phyloP scores from a whole-genome alignment of 495 filamentous ascomycete species.

The Penicillium salamii region DNA sequence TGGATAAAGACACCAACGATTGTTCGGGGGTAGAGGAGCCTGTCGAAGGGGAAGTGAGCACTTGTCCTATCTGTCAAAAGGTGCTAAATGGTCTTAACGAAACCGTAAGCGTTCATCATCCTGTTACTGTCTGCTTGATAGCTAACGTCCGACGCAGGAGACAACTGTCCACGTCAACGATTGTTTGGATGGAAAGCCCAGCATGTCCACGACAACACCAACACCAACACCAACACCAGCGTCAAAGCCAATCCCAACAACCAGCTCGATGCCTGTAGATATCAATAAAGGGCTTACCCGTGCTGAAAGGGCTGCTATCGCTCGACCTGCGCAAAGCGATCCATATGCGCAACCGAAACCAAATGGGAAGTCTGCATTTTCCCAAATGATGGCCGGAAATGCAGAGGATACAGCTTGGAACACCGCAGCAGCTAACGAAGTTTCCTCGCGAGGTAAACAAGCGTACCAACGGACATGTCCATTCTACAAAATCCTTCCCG shows the following conservation, averaged over 20 bases:
- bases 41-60: slow-evolving; percentile 31
- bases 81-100: slow-evolving; percentile 58
- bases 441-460: slow-evolving; percentile 78
- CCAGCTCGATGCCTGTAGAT: not conserved
- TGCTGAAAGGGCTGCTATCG: slow-evolving; percentile 64
- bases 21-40: slow-evolving; percentile 36
- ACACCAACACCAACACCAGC: slow-evolving; percentile 34
- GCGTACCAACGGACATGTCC: slow-evolving; percentile 88
- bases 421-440: slow-evolving; percentile 74
- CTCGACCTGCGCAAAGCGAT: slow-evolving; percentile 72
- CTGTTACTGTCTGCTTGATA: not conserved
- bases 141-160: slow-evolving; percentile 38
- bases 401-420: slow-evolving; percentile 91
- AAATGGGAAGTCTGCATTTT: slow-evolving; percentile 65
- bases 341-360: slow-evolving; percentile 57
- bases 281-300: slow-evolving; percentile 40
- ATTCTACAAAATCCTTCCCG: slow-evolving; percentile 97
- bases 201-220: slow-evolving; percentile 32
- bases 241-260: slow-evolving; percentile 9
- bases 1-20: slow-evolving; percentile 20
- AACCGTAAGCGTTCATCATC: slow-evolving; percentile 36
- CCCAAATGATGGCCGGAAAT: slow-evolving; percentile 86
- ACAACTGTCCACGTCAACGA: slow-evolving; percentile 78
- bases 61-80: slow-evolving; percentile 75
- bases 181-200: slow-evolving; percentile 80